phyloP scores from a whole-genome alignment of 164 flowering plant genomes.

The Macadamia integrifolia region DNA sequence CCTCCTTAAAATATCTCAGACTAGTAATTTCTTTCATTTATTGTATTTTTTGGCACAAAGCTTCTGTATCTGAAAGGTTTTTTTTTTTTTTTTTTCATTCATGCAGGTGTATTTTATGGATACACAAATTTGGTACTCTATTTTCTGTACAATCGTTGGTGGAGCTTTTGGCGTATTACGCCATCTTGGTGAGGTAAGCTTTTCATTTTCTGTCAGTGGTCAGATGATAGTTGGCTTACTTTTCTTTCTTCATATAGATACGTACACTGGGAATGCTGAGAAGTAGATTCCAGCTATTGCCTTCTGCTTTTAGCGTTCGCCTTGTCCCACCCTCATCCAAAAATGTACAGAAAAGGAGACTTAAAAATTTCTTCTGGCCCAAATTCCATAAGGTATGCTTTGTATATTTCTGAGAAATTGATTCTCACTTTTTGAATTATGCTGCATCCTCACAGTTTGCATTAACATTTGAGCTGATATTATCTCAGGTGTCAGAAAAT shows the following conservation, averaged over 20 bases:
- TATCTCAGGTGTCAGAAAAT: constrained; percentile 35
- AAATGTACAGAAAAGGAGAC: constrained; percentile 25
- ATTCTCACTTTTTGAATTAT: neutral
- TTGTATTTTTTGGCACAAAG: neutral
- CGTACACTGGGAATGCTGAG: constrained; percentile 88
- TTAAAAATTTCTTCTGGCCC: constrained; percentile 25
- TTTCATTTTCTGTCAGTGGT: neutral
- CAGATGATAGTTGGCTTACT: constrained; percentile 4
- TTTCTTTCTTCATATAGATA: constrained; percentile 40
- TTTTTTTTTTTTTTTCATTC: constrained; percentile 2
- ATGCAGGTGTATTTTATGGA: constrained; percentile 56
- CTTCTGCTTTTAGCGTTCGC: constrained; percentile 59
- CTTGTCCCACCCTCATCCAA: constrained; percentile 53
- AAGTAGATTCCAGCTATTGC: constrained; percentile 71
- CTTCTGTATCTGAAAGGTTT: constrained; percentile 2
- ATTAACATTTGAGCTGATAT: neutral
- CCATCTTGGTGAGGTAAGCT: constrained; percentile 94
- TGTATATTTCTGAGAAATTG: neutral
- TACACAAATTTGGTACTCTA: constrained; percentile 55
- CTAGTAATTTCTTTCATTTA: neutral
- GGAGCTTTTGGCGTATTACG: constrained; percentile 52
- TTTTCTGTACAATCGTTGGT: constrained; percentile 45
- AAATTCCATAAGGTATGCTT: constrained; percentile 38
- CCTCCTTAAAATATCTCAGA: neutral
- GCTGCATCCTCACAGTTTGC: neutral